These are phyloP conservation scores for Dinochytrium kinnereticum DNA, from an alignment of 371 early-diverging fungal species.

Conservation along the genomic window DNA sequence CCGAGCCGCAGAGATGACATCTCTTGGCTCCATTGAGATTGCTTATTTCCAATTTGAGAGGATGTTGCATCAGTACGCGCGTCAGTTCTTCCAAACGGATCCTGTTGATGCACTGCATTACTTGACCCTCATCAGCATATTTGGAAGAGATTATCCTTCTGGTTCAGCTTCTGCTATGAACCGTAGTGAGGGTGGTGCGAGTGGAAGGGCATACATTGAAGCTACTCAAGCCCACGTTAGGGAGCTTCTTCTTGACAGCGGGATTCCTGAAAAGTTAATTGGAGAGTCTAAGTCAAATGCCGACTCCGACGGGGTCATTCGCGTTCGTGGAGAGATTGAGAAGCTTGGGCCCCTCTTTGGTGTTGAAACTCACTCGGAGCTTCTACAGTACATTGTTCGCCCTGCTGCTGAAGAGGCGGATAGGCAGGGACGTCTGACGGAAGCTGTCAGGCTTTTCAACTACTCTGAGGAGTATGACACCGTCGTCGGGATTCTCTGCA, in stretches of 20 bases:
- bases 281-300: conserved; percentile 35
- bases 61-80: conserved; percentile 63
- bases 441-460: conserved; percentile 78
- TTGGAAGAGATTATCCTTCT: conserved; percentile 61
- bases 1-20: conserved; percentile 18
- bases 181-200: conserved; percentile 1
- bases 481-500: conserved; percentile 75
- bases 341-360: conserved; percentile 66
- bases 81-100: conserved; percentile 54
- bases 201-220: neutral
- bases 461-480: conserved; percentile 76
- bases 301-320: too few species aligned
- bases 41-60: conserved; percentile 66
- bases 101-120: conserved; percentile 71
- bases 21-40: conserved; percentile 34
- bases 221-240: conserved; percentile 35
- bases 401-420: conserved; percentile 74
- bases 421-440: conserved; percentile 68
- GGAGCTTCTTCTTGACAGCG: conserved; percentile 42
- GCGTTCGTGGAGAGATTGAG: conserved; percentile 67
- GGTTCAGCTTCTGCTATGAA: neutral
- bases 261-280: conserved; percentile 25
- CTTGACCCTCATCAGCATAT: conserved; percentile 66
- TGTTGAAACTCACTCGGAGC: conserved; percentile 54
- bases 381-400: conserved; percentile 62